These are phyloP conservation scores for Lonicera japonica DNA, from an alignment of 129 eudicot genomes.

Conservation along the genomic window DNA sequence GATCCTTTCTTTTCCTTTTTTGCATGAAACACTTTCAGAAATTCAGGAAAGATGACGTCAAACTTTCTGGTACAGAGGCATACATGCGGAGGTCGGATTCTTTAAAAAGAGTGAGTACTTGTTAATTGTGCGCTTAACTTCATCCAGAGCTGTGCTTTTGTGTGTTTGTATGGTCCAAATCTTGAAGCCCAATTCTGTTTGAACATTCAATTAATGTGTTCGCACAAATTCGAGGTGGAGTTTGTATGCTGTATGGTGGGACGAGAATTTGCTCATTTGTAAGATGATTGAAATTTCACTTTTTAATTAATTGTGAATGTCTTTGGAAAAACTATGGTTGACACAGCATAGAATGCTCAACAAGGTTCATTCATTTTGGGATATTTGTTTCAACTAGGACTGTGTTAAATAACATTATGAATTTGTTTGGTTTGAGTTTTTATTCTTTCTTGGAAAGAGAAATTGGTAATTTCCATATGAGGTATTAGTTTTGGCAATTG, in stretches of 20 bases:
- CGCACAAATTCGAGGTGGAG: neutral
- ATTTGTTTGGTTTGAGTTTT: too few relatives aligned
- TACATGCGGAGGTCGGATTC: constrained; percentile 91
- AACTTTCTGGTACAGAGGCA: constrained; percentile 87
- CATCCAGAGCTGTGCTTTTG: neutral
- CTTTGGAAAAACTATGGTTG: neutral
- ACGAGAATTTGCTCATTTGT: neutral
- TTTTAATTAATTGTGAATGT: neutral
- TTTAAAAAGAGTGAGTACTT: constrained; percentile 55
- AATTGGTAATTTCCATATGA: too few relatives aligned
- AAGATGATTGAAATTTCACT: neutral
- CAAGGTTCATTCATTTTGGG: neutral
- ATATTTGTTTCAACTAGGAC: neutral
- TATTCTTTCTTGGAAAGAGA: too few relatives aligned
- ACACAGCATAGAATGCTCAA: neutral
- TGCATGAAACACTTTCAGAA: constrained; percentile 46
- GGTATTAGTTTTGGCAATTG: too few relatives aligned
- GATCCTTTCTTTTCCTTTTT: neutral
- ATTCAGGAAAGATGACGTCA: constrained; percentile 86
- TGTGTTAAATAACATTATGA: neutral
- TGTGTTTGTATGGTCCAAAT: neutral
- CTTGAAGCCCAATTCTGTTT: too few relatives aligned
- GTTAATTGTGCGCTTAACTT: neutral
- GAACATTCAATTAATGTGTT: neutral
- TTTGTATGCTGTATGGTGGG: neutral